Conservation (phyloP, 2,329 filamentous ascomycete genomes). For the Calonectria multiphialidica region DNA sequence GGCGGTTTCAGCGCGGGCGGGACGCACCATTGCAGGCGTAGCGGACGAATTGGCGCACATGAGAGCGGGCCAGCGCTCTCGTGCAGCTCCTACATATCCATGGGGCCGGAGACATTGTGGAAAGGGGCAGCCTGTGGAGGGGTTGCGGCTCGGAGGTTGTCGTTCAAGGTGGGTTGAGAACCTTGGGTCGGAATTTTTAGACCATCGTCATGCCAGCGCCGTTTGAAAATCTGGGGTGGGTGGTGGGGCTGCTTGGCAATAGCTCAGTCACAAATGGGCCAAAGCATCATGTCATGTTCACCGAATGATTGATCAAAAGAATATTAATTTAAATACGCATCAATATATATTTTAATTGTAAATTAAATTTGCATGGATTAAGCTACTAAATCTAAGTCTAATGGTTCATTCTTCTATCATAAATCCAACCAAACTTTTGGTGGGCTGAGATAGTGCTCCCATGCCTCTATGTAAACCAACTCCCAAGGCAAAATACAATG, state of each 20-base stretch:
- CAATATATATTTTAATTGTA: not conserved
- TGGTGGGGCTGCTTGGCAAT: slow-evolving; percentile 10
- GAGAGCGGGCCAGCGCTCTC: slow-evolving; percentile 42
- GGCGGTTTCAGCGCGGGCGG: not conserved
- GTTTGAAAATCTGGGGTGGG: slow-evolving; percentile 28
- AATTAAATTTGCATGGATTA: not conserved
- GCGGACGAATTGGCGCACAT: slow-evolving; percentile 45
- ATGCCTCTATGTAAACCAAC: not conserved
- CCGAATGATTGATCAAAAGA: not conserved
- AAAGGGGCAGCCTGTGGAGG: slow-evolving; percentile 3
- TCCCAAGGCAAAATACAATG: too few relatives aligned
- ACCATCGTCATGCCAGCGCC: slow-evolving; percentile 26
- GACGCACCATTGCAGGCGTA: slow-evolving; percentile 48
- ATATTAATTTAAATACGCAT: not conserved
- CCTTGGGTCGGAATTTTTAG: slow-evolving; percentile 35
- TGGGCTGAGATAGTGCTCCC: not conserved
- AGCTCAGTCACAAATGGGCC: not conserved
- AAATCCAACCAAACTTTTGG: not conserved
- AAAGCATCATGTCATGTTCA: not conserved
- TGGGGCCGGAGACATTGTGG: slow-evolving; percentile 48
- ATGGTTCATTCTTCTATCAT: not conserved
- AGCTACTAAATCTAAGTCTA: not conserved
- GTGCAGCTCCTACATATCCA: slow-evolving; percentile 54
- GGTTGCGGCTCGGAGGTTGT: not conserved
- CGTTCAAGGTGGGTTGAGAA: slow-evolving; percentile 2